A percentile compares a stretch with the other conserved stretches of the same genome.
phyloP scores from a whole-genome alignment of 2,329 filamentous ascomycete genomes.

The Sarocladiaceae sp. region DNA sequence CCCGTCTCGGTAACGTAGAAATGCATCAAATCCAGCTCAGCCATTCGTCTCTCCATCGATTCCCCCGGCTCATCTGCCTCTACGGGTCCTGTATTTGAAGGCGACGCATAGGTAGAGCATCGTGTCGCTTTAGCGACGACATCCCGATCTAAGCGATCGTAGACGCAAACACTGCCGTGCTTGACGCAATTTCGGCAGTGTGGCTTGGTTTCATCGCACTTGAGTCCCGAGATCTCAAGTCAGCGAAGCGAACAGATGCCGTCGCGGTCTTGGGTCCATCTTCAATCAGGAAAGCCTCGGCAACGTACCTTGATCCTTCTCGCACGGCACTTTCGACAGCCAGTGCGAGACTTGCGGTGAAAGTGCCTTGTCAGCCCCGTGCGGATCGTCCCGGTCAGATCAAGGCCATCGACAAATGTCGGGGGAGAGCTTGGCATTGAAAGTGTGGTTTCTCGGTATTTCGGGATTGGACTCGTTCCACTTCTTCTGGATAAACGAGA shows the following conservation, averaged over 20 bases:
- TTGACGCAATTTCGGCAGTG: background rate
- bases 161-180: background rate
- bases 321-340: conserved; percentile 4
- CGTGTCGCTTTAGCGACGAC: background rate
- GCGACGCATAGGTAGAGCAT: background rate
- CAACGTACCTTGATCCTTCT: conserved; percentile 5
- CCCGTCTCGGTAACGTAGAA: conserved; percentile 11
- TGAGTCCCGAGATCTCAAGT: background rate
- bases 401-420: background rate
- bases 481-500: no score
- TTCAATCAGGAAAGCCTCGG: no score
- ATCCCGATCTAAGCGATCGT: background rate
- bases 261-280: no score
- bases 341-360: conserved; percentile 10
- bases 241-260: no score
- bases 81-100: background rate
- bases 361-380: background rate
- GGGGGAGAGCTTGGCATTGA: background rate
- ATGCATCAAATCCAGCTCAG: conserved; percentile 9
- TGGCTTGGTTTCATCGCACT: conserved; percentile 10
- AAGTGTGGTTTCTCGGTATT: no score
- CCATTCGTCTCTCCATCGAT: background rate
- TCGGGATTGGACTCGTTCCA: no score
- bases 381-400: background rate
- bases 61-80: conserved; percentile 1